Conservation (phyloP, 2,329 filamentous ascomycete species). For the Knoxdaviesia capensis region DNA sequence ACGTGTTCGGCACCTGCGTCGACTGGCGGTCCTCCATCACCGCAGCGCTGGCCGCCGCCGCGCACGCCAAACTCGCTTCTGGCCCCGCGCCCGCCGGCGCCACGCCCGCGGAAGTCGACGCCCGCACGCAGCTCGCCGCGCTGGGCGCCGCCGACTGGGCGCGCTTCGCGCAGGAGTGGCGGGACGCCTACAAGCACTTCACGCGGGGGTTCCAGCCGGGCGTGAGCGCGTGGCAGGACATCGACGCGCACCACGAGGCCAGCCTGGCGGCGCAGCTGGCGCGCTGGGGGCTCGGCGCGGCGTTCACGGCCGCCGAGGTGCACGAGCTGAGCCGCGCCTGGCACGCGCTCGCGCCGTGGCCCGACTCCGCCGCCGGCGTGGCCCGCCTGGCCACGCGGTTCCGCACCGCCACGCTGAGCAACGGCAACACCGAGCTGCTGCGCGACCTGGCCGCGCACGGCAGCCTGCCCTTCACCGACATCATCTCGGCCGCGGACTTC, state of each 20-base stretch:
- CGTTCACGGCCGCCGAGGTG: conserved; percentile 44
- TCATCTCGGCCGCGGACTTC: conserved; percentile 53
- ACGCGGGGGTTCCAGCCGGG: conserved; percentile 29
- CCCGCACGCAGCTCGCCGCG: conserved; percentile 24
- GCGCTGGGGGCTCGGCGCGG: conserved; percentile 30
- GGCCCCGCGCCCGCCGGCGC: conserved; percentile 23
- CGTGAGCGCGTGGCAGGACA: conserved; percentile 36
- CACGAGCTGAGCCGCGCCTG: conserved; percentile 45
- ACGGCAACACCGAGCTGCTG: conserved; percentile 51
- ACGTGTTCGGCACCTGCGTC: conserved; percentile 65
- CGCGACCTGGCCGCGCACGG: conserved; percentile 40
- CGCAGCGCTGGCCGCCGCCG: conserved; percentile 30
- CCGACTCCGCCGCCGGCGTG: conserved; percentile 39
- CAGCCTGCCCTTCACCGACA: conserved; percentile 35
- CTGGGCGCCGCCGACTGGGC: conserved; percentile 40
- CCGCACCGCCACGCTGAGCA: conserved; percentile 48
- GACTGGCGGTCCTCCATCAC: conserved; percentile 55
- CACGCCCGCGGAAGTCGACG: conserved; percentile 4
- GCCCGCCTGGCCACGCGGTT: conserved; percentile 28
- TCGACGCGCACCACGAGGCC: conserved; percentile 52
- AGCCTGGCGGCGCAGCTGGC: conserved; percentile 38
- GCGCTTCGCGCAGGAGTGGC: conserved; percentile 51
- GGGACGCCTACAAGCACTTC: conserved; percentile 41
- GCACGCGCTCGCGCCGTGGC: conserved; percentile 55
- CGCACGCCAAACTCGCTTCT: conserved; percentile 22